Base-by-base conservation (phyloP, 371 early-diverging fungal species). In the Chytridium lagenaria region DNA sequence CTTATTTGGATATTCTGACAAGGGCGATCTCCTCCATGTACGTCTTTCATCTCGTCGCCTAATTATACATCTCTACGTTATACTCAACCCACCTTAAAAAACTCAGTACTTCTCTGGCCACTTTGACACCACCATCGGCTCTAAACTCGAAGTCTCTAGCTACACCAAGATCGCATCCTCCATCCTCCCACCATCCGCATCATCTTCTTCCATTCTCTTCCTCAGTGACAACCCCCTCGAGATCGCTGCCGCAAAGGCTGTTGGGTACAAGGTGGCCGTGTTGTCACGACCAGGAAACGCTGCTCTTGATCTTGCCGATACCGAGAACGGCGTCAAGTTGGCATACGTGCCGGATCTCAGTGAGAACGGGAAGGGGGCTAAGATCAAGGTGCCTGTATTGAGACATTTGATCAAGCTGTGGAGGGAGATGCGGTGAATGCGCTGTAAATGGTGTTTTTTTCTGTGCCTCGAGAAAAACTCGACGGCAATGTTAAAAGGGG, bases 61-160 rank as follows among this genome's bases (percentile, higher is more conserved):
- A 36, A 5, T 57, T 23, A 15, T 44, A 51, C 28, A n/a, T n/a
- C n/a, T n/a, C n/a, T n/a, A n/a, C n/a, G n/a, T n/a, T n/a, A n/a
- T n/a, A n/a, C n/a, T n/a, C n/a, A n/a, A n/a, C n/a, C n/a, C n/a
- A n/a, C n/a, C n/a, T n/a, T n/a, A n/a, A 26, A 68, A 50, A 31
- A 33, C 51, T 50, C 78, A 91, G 87, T 91, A 87, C 75, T 90
- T 97, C 68, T 81, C 81, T 38, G 95, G 95, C 16, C 89, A 97
- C 85, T 97, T 91, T 81, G 98, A 97, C 78, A 97, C 98, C 2
- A 74, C 82, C 16, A 86, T 93, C 71, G 98, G 98, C 1, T 74
- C 81, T 12, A 97, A 97, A 77, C 68, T 89, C 0, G 91, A 90
- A 50, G 59, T 80, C 1, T 68, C 79, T 55, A 92, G 92, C 50